A percentile compares a stretch with the other conserved stretches of the same genome.
Conservation (phyloP, 2,329 filamentous ascomycete species). For the Emmonsiellopsis sp. region DNA sequence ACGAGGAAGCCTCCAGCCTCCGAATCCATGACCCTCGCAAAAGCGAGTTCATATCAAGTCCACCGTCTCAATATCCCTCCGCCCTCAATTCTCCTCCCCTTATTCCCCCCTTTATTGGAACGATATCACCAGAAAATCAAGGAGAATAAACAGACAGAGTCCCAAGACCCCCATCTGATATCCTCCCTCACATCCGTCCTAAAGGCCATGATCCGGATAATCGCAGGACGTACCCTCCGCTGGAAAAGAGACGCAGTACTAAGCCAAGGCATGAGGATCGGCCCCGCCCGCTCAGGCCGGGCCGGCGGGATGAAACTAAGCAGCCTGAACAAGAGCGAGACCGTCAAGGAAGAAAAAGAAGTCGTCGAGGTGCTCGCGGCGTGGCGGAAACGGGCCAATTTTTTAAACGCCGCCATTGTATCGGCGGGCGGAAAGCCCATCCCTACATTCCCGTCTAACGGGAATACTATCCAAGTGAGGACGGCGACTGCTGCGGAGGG, state of each 20-base stretch:
- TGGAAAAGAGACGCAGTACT: conserved; percentile 87
- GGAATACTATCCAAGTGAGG: conserved; percentile 59
- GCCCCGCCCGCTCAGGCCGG: conserved; percentile 61
- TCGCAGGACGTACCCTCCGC: conserved; percentile 73
- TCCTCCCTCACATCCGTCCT: conserved; percentile 22
- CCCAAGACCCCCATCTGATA: conserved; percentile 14
- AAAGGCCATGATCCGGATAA: conserved; percentile 63
- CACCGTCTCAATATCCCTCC: conserved; percentile 85
- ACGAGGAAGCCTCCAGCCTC: not conserved
- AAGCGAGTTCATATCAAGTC: conserved; percentile 15
- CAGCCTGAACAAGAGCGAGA: conserved; percentile 73
- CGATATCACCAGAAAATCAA: conserved; percentile 57
- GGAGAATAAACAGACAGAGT: conserved; percentile 44
- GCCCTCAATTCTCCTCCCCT: conserved; percentile 68
- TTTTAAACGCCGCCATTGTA: conserved; percentile 55
- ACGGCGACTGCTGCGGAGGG: conserved; percentile 48
- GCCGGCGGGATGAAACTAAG: conserved; percentile 81
- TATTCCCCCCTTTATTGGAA: conserved; percentile 64
- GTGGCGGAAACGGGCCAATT: conserved; percentile 69
- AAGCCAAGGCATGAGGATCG: conserved; percentile 80
- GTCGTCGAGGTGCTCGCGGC: conserved; percentile 64
- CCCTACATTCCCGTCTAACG: conserved; percentile 54
- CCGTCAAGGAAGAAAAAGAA: conserved; percentile 76
- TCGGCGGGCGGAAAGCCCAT: conserved; percentile 38
- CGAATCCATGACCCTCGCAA: not conserved